Conservation (phyloP, 2,329 filamentous ascomycete genomes). For the Lecanicillium sp. region DNA sequence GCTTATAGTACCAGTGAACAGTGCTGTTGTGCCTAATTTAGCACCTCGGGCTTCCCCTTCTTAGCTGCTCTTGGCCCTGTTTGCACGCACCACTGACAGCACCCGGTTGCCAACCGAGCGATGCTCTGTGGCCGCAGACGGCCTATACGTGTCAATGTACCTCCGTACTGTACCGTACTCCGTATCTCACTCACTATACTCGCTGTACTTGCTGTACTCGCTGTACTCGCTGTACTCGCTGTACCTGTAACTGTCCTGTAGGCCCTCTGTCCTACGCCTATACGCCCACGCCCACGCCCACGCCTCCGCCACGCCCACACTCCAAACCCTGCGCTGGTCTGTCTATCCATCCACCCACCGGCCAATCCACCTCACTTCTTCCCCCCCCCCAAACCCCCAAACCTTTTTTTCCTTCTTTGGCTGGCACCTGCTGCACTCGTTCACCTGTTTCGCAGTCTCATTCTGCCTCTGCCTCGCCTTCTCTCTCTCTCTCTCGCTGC, state of each 20-base stretch:
- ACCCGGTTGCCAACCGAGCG: neutral
- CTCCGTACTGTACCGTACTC: too few species aligned
- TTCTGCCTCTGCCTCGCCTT: constrained; percentile 8
- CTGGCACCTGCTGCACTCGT: constrained; percentile 2
- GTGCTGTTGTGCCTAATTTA: too few species aligned
- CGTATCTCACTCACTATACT: too few species aligned
- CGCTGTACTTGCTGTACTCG: neutral
- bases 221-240: neutral
- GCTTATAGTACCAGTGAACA: neutral
- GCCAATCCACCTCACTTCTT: neutral
- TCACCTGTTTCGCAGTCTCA: constrained; percentile 18
- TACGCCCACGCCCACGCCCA: too few species aligned
- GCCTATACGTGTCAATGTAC: too few species aligned
- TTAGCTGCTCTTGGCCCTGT: neutral
- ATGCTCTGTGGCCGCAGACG: constrained; percentile 1
- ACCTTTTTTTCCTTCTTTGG: constrained; percentile 1
- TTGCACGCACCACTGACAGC: neutral
- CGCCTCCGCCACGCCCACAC: neutral
- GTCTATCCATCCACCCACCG: neutral
- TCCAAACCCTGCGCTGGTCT: neutral
- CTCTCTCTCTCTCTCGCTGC: constrained; percentile 28
- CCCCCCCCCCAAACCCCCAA: neutral
- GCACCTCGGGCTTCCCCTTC: neutral
- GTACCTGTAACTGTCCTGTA: neutral
- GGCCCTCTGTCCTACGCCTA: too few species aligned